Conservation (phyloP, 2,329 filamentous ascomycete species). For the Colletotrichum sp. region DNA sequence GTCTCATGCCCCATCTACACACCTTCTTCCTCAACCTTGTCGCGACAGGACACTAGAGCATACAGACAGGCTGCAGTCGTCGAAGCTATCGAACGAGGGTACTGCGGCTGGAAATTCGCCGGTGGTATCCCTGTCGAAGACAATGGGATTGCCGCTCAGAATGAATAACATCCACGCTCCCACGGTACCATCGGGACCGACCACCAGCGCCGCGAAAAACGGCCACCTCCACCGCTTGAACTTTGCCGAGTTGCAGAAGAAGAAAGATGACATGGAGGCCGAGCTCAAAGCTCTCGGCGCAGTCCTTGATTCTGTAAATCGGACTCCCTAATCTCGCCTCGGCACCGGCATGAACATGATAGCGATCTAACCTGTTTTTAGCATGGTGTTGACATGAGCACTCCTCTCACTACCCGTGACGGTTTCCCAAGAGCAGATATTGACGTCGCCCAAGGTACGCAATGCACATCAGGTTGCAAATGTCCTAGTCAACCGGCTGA, state of each 20-base stretch:
- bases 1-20: not conserved
- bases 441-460: conserved; percentile 86
- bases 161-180: conserved; percentile 66
- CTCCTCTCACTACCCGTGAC: conserved; percentile 83
- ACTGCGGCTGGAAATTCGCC: not conserved
- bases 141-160: conserved; percentile 29
- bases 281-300: conserved; percentile 85
- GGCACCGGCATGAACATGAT: not conserved
- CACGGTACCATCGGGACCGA: conserved; percentile 75
- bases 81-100: not conserved
- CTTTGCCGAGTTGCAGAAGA: conserved; percentile 79
- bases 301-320: conserved; percentile 82
- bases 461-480: not conserved
- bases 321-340: not conserved
- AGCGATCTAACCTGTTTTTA: conserved; percentile 40
- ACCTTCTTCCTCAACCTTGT: not conserved
- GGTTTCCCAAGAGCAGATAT: conserved; percentile 93
- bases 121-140: not conserved
- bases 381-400: conserved; percentile 95
- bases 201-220: conserved; percentile 64
- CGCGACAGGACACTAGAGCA: not conserved
- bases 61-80: not conserved
- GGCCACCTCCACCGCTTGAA: conserved; percentile 69
- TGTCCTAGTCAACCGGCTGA: not conserved
- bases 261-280: conserved; percentile 84